These are phyloP conservation scores for Lizanozyma gosingica DNA, from an alignment of 1,139 yeast species.

Conservation along the genomic window DNA sequence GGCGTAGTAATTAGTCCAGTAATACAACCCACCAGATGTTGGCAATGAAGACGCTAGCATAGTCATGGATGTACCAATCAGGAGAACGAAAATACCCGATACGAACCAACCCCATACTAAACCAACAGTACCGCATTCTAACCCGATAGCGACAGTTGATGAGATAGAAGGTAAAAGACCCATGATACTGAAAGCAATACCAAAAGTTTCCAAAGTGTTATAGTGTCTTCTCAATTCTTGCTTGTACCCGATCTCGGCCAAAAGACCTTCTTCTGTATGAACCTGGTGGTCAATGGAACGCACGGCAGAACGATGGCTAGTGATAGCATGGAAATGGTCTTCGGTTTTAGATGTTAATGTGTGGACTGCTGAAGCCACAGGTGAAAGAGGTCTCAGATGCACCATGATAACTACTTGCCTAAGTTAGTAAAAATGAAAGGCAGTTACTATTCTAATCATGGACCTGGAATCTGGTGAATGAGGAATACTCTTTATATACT, in stretches of 20 bases:
- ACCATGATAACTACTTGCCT: too few relatives aligned
- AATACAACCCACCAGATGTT: slow-evolving; percentile 63
- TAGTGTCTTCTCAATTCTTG: slow-evolving; percentile 39
- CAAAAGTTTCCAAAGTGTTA: slow-evolving; percentile 39
- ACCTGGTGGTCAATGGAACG: slow-evolving; percentile 7
- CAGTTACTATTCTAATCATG: too few relatives aligned
- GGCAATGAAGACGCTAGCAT: slow-evolving; percentile 64
- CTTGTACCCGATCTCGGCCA: slow-evolving; percentile 45
- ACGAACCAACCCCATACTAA: slow-evolving; percentile 69
- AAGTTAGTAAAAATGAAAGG: too few relatives aligned
- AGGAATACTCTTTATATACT: too few relatives aligned
- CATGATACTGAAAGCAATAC: slow-evolving; percentile 45
- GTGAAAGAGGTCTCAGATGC: not conserved
- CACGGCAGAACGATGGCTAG: not conserved
- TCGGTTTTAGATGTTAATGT: not conserved
- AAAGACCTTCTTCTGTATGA: slow-evolving; percentile 33
- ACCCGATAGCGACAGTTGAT: slow-evolving; percentile 16
- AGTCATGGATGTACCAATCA: slow-evolving; percentile 56
- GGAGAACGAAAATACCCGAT: slow-evolving; percentile 47
- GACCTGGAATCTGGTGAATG: too few relatives aligned
- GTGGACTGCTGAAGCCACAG: not conserved
- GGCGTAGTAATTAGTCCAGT: slow-evolving; percentile 48
- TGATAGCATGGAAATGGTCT: not conserved
- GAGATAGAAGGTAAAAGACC: slow-evolving; percentile 41
- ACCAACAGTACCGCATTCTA: slow-evolving; percentile 40